Base-by-base conservation (phyloP, 2,329 filamentous ascomycete species). In the Thielaviopsis euricoi region DNA sequence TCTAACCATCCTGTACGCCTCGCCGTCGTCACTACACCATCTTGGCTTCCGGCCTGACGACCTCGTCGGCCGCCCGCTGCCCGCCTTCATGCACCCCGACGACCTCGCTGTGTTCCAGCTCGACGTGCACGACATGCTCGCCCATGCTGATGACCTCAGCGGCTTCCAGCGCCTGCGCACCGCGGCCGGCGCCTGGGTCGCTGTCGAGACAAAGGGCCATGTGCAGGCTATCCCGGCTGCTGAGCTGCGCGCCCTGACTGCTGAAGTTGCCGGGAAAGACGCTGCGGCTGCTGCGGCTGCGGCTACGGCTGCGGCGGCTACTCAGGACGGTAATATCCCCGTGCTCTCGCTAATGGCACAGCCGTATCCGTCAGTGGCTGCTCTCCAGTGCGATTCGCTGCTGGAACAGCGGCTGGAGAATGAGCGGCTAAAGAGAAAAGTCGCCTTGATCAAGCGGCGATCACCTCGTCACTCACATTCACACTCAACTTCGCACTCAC, bases 331-430 rank as follows among this genome's bases (percentile, higher is more conserved):
- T 6, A 9, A 51, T 26, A 10, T 25, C 13, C 2, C 53, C 15
- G 40, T 96, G 89, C 68, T 96, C 64, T 96, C 96, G 68, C 87
- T 97, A 76, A 91, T 95, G 83, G 83, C 88, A 9, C 80, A 90
- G 21, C 87, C 87, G 1, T 95, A 96, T 68, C 89, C 89, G 5
- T 94, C 87, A 29, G 90, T 87, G 71, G 95, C 91, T 66, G 85
- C 89, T 1, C 81, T 80, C 3, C 76, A 96, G 12, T 76, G 96
- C 21, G 90, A 97, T 71, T 94, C 89, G 0, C 96, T 96, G 65
- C 76, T 97, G 26, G 91, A 97, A 68, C 90, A 96, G 73, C 96
- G 96, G 71, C 91, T 95, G 57, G 91, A 96, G 69, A 95, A 96
- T 65, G 89, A 95, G 72, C 81, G 90, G 4, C 71, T 97, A 53